phyloP scores from a whole-genome alignment of 2,329 filamentous ascomycete genomes.

The Lasiodiplodia sp. region DNA sequence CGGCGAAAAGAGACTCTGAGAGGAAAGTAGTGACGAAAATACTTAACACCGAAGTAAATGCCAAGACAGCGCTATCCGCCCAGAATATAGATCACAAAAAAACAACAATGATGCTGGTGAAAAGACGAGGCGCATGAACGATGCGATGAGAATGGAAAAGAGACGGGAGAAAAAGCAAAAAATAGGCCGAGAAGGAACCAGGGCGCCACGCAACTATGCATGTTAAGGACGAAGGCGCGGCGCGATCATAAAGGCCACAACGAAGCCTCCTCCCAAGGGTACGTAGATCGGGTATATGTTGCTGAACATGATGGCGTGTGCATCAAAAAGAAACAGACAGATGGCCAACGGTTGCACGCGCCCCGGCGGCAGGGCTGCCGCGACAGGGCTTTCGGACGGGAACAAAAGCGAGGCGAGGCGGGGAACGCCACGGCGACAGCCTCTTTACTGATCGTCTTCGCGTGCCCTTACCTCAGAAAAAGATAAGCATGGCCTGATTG shows the following conservation, averaged over 20 bases:
- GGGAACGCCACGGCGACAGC: slow-evolving; percentile 26
- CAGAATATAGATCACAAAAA: slow-evolving; percentile 28
- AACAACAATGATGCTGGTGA: slow-evolving; percentile 17
- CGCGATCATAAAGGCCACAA: slow-evolving; percentile 26
- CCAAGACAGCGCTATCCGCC: slow-evolving; percentile 29
- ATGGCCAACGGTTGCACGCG: slow-evolving; percentile 26
- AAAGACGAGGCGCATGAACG: slow-evolving; percentile 24
- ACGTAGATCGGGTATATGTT: slow-evolving; percentile 29
- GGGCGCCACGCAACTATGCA: slow-evolving; percentile 29
- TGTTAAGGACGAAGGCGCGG: slow-evolving; percentile 18
- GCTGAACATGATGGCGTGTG: slow-evolving; percentile 29
- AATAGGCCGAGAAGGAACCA: slow-evolving; percentile 29
- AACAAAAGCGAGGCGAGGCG: slow-evolving; percentile 27
- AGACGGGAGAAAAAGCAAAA: slow-evolving; percentile 7
- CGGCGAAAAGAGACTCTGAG: slow-evolving; percentile 13
- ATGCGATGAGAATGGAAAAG: slow-evolving; percentile 17
- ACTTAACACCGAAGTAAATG: slow-evolving; percentile 29
- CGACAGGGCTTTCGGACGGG: slow-evolving; percentile 21
- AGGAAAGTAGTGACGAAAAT: slow-evolving; percentile 27
- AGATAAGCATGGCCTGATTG: slow-evolving; percentile 25
- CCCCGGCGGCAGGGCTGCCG: slow-evolving; percentile 12
- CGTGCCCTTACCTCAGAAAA: slow-evolving; percentile 22
- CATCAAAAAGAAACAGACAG: slow-evolving; percentile 29
- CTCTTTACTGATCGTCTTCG: slow-evolving; percentile 13
- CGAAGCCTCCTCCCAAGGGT: slow-evolving; percentile 11